phyloP scores from a whole-genome alignment of 2,329 filamentous ascomycete species.

The Neonectria punicea region DNA sequence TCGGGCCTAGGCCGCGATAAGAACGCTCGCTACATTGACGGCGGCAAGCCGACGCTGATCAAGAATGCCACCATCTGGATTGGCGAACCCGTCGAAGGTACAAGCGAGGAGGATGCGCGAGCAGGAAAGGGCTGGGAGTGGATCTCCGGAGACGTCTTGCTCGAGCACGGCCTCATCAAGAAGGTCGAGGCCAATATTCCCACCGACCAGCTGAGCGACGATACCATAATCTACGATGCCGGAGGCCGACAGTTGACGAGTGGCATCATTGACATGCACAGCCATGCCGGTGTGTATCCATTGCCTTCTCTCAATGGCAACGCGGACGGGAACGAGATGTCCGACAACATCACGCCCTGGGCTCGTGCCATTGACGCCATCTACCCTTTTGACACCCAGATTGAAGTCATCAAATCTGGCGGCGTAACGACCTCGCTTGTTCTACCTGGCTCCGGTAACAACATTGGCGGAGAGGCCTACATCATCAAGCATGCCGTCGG shows the following conservation, averaged over 20 bases:
- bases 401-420: slow-evolving; percentile 76
- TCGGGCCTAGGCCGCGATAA: slow-evolving; percentile 64
- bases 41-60: slow-evolving; percentile 69
- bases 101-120: slow-evolving; percentile 62
- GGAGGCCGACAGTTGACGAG: slow-evolving; percentile 70
- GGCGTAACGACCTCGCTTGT: slow-evolving; percentile 77
- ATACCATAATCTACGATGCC: slow-evolving; percentile 66
- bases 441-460: slow-evolving; percentile 76
- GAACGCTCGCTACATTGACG: slow-evolving; percentile 70
- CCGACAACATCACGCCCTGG: slow-evolving; percentile 72
- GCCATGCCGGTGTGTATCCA: slow-evolving; percentile 69
- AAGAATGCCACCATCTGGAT: slow-evolving; percentile 75
- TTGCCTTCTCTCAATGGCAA: slow-evolving; percentile 66
- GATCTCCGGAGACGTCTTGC: slow-evolving; percentile 67
- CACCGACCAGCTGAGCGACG: slow-evolving; percentile 54
- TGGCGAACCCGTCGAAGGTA: slow-evolving; percentile 66
- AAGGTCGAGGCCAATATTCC: slow-evolving; percentile 60
- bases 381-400: slow-evolving; percentile 70
- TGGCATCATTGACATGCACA: slow-evolving; percentile 79
- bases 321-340: slow-evolving; percentile 72
- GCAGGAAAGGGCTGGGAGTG: slow-evolving; percentile 70
- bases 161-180: slow-evolving; percentile 71
- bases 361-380: slow-evolving; percentile 74
- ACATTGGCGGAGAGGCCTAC: slow-evolving; percentile 77
- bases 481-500: slow-evolving; percentile 76